Percentiles rank a stretch among this genome's conserved stretches.
These are phyloP conservation scores for Grigorovia transvaalensis DNA, from an alignment of 805 yeast genomes.

Conservation along the genomic window DNA sequence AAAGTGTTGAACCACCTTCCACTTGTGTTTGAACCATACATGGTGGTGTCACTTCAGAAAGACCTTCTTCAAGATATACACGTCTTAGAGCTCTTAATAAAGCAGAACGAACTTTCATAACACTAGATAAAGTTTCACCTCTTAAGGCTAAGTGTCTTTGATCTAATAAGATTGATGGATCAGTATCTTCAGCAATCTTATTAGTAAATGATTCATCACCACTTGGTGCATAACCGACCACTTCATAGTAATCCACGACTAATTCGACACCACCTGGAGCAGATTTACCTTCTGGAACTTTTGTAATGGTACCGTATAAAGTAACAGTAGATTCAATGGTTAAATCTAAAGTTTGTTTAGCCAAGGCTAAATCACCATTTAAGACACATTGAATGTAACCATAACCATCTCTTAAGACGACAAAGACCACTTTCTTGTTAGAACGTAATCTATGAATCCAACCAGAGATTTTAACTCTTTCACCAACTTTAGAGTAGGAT, in stretches of 20 bases:
- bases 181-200: slow-evolving; percentile 87
- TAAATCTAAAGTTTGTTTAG: slow-evolving; percentile 71
- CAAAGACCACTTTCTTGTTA: slow-evolving; percentile 85
- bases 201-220: slow-evolving; percentile 94
- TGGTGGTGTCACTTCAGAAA: slow-evolving; percentile 94
- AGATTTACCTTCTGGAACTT: slow-evolving; percentile 88
- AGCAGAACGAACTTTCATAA: slow-evolving; percentile 88
- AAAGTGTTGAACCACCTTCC: slow-evolving; percentile 96
- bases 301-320: slow-evolving; percentile 68
- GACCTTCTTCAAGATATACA: slow-evolving; percentile 60
- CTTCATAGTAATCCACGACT: slow-evolving; percentile 77
- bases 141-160: slow-evolving; percentile 93
- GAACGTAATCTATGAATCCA: slow-evolving; percentile 94
- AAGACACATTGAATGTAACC: slow-evolving; percentile 84
- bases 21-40: slow-evolving; percentile 99
- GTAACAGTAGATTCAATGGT: slow-evolving; percentile 82
- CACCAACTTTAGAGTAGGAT: slow-evolving; percentile 45
- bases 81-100: slow-evolving; percentile 65
- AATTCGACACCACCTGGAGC: slow-evolving; percentile 98
- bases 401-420: slow-evolving; percentile 91
- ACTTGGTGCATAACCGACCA: slow-evolving; percentile 88
- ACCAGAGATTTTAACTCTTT: slow-evolving; percentile 73
- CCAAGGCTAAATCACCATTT: slow-evolving; percentile 85
- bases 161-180: slow-evolving; percentile 84
- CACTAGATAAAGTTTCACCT: slow-evolving; percentile 88